Base-by-base conservation (phyloP, 2,329 filamentous ascomycete genomes). In the Ustulina deusta region DNA sequence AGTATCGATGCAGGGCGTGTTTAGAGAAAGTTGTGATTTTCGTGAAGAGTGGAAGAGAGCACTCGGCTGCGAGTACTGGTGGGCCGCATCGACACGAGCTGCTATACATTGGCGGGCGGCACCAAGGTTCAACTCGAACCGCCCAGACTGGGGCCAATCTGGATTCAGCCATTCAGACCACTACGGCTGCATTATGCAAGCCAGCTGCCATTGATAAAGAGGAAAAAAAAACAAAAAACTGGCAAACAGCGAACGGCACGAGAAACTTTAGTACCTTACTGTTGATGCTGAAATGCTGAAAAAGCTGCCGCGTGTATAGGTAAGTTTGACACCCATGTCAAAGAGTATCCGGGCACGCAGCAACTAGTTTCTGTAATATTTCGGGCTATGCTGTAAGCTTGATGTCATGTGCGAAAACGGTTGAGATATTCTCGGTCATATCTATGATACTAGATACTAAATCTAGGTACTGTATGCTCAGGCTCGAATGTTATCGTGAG, bases 81-180 rank as follows among this genome's bases (percentile, higher is more conserved):
- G 56, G 49, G 56, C 61, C 65, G 61, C 65, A 40, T 57, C 61
- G 57, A 65, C 55, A 68, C 65, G 61, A 64, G 61, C 51, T 64
- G 9, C 38, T 11, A 42, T 63, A 63, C 34, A 56, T 61, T 25
- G 36, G 40, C n/a, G 17, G 36, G 48, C 60, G 22, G 52, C 27
- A 32, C 34, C 22, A 13, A 27, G 22, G 42, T 20, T 20, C 15
- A 40, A 44, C 17, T 34, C 34, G 36, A 59, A 38, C 62, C 46
- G 29, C 32, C 46, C 54, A 42, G 62, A 29, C n/a, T 10, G 11
- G 29, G 54, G 36, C 15, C 15, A 49, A 40, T 44, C 29, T 36
- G 38, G 20, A 55, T 48, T 55, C 60, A 55, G 40, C 29, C 29
- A 62, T 52, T 15, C 29, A 62, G 51, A 46, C 32, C 22, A 51